These are phyloP conservation scores for Gracilaria gracilis DNA, from an alignment of 23 red algal genomes.

Conservation along the genomic window DNA sequence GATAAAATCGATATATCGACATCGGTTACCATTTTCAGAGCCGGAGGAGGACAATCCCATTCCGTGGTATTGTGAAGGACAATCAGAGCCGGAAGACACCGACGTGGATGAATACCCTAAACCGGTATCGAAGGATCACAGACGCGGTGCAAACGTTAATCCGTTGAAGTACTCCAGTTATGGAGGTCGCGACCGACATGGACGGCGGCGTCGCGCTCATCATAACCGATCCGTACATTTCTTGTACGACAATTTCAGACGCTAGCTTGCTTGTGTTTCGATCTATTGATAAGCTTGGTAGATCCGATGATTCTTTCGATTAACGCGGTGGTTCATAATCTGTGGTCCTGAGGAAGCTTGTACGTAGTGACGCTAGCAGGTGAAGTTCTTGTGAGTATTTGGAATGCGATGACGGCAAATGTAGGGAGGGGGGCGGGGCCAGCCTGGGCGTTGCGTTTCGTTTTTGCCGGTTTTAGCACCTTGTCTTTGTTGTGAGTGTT, in stretches of 20 bases:
- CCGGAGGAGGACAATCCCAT: conserved; percentile 50
- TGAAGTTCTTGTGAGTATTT: neutral
- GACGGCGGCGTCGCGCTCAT: conserved; percentile 30
- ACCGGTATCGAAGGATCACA: neutral
- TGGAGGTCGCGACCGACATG: conserved; percentile 46
- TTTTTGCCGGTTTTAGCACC: neutral
- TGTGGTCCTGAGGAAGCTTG: neutral
- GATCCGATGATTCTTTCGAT: neutral
- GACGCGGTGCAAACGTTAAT: conserved; percentile 21
- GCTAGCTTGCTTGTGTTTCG: neutral
- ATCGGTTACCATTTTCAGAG: conserved; percentile 34
- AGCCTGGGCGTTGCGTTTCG: too few relatives aligned
- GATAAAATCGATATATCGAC: conserved; percentile 53
- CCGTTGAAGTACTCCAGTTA: conserved; percentile 53
- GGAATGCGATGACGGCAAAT: neutral
- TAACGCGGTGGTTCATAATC: neutral
- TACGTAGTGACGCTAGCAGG: neutral
- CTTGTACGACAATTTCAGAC: conserved; percentile 50
- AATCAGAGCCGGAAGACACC: conserved; percentile 61
- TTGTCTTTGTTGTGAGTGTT: neutral
- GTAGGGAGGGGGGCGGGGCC: too few relatives aligned
- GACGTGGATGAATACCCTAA: conserved; percentile 13
- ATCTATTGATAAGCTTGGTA: neutral
- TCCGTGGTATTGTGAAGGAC: conserved; percentile 73
- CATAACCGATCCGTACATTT: conserved; percentile 50